Conservation (phyloP, 2,329 filamentous ascomycete species). For the Cercospora zeina region DNA sequence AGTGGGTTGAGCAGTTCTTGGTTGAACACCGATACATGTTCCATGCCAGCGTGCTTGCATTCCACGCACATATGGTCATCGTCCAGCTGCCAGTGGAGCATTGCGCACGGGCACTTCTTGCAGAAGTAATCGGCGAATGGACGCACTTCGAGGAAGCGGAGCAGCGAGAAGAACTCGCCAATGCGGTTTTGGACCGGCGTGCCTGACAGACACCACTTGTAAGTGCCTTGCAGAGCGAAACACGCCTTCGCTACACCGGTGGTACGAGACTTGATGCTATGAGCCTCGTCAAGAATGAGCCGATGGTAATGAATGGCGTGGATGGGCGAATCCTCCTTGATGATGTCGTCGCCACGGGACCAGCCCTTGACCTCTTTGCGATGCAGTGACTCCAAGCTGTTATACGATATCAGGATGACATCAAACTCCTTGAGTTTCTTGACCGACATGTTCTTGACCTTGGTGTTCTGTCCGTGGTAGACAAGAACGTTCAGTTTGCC, state of each 20-base stretch:
- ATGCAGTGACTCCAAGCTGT: conserved; percentile 83
- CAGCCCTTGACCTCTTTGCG: conserved; percentile 92
- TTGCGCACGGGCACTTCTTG: conserved; percentile 77
- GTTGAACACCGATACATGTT: conserved; percentile 82
- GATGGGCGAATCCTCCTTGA: conserved; percentile 75
- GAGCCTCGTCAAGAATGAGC: conserved; percentile 89
- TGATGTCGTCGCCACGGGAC: conserved; percentile 72
- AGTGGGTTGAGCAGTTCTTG: conserved; percentile 88
- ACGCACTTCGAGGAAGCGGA: conserved; percentile 84
- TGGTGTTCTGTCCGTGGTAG: conserved; percentile 82
- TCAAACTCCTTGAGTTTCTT: conserved; percentile 79
- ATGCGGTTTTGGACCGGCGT: conserved; percentile 77
- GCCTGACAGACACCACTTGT: conserved; percentile 94
- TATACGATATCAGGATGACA: conserved; percentile 97
- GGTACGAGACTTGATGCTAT: conserved; percentile 87
- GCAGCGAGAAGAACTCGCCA: conserved; percentile 49
- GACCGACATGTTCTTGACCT: conserved; percentile 72
- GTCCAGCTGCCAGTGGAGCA: conserved; percentile 80
- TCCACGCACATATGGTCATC: conserved; percentile 67
- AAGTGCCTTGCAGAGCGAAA: conserved; percentile 81
- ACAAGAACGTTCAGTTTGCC: conserved; percentile 88
- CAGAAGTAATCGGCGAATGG: conserved; percentile 95
- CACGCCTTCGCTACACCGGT: conserved; percentile 94
- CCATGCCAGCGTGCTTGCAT: conserved; percentile 67
- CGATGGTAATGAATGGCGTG: conserved; percentile 87